Conservation (phyloP, 23 red algal genomes). For the Agarophyton chilense region DNA sequence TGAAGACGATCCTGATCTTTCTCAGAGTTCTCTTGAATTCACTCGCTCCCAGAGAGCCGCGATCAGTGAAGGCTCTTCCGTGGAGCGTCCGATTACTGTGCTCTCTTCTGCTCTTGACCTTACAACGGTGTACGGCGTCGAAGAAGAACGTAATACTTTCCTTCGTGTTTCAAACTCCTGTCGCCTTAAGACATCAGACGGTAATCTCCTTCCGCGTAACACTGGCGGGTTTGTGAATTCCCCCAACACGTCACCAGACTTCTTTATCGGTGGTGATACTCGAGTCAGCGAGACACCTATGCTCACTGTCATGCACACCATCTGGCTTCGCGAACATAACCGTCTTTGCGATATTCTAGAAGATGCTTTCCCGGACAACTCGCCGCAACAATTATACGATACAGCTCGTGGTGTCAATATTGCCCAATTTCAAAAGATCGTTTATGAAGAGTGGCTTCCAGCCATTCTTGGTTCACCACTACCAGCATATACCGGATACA, state of each 20-base stretch:
- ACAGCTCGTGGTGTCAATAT: constrained; percentile 29
- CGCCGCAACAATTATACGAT: background rate
- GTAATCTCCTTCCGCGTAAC: constrained; percentile 46
- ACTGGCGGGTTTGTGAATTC: constrained; percentile 7
- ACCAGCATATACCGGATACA: constrained; percentile 27
- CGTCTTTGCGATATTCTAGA: constrained; percentile 27
- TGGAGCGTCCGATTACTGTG: constrained; percentile 40
- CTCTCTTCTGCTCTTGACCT: constrained; percentile 58
- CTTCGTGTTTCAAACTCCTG: constrained; percentile 34
- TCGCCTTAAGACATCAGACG: constrained; percentile 6
- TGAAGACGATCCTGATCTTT: constrained; percentile 2
- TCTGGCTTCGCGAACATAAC: constrained; percentile 66
- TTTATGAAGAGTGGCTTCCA: constrained; percentile 49
- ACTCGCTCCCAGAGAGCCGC: constrained; percentile 16
- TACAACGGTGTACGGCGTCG: constrained; percentile 47
- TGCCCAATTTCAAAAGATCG: constrained; percentile 54
- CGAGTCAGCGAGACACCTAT: constrained; percentile 46
- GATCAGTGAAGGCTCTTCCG: background rate
- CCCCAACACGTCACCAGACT: constrained; percentile 1
- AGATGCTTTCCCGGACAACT: constrained; percentile 9
- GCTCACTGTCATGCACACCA: constrained; percentile 43
- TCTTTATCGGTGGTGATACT: constrained; percentile 64
- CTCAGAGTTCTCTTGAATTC: background rate
- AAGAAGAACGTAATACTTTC: constrained; percentile 12
- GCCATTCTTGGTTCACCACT: constrained; percentile 16